Percentiles rank a stretch among this genome's conserved stretches.
Evolutionary conservation across 208 protist genomes (phyloP).

Genomic region (Lotmaria passim): DNA sequence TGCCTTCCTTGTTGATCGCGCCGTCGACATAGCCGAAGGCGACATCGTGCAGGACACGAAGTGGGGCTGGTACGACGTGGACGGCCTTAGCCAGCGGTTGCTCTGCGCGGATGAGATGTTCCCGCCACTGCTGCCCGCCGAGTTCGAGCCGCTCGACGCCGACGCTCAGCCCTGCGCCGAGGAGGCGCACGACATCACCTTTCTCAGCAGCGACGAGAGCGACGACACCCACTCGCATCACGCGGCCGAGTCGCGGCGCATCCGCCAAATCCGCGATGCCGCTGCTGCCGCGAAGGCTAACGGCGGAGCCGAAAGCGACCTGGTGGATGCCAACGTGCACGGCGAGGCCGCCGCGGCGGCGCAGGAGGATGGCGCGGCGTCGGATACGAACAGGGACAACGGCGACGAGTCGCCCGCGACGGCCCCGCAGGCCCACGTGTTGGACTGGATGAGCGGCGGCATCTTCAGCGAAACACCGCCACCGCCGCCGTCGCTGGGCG

Average conservation of each 20-base stretch:
- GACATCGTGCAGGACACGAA: conserved; percentile 26
- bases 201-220: conserved; percentile 89
- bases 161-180: conserved; percentile 33
- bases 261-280: conserved; percentile 30
- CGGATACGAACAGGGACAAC: conserved; percentile 6
- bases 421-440: conserved; percentile 6
- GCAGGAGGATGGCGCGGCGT: background rate
- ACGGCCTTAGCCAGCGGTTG: conserved; percentile 71
- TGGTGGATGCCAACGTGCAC: no score
- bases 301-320: background rate
- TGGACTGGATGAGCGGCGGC: conserved; percentile 35
- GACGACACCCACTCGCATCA: conserved; percentile 82
- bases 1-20: conserved; percentile 78
- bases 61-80: conserved; percentile 83
- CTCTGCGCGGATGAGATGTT: conserved; percentile 63
- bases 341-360: conserved; percentile 5
- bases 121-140: conserved; percentile 65
- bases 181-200: conserved; percentile 67
- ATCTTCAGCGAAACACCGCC: conserved; percentile 11
- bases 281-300: conserved; percentile 20
- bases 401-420: background rate
- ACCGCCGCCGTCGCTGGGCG: background rate
- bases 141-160: conserved; percentile 27
- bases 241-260: conserved; percentile 58
- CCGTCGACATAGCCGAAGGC: conserved; percentile 77